Percentiles rank a stretch among this genome's conserved stretches.
These are phyloP conservation scores for Diaporthe sp. DNA, from an alignment of 2,329 filamentous ascomycete species.

Conservation along the genomic window DNA sequence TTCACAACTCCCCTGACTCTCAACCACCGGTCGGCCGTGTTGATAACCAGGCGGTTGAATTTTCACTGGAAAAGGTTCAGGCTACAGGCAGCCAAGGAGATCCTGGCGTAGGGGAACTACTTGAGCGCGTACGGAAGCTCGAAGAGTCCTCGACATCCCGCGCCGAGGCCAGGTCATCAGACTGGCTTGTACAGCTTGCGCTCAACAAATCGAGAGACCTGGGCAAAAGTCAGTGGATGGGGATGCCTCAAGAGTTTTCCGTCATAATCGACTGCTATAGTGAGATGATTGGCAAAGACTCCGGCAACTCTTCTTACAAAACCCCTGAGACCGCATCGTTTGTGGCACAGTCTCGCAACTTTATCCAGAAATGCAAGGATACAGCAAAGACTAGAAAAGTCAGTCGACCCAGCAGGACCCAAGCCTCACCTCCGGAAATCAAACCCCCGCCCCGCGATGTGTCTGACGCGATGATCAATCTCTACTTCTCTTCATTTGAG, in stretches of 20 bases:
- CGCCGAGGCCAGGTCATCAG: not conserved
- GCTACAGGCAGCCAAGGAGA: not conserved
- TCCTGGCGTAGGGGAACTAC: not conserved
- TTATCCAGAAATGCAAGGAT: conserved; percentile 53
- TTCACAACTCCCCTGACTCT: too few relatives aligned
- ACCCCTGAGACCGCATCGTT: conserved; percentile 45
- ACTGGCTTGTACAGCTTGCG: conserved; percentile 43
- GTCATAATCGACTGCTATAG: conserved; percentile 49
- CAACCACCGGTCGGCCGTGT: not conserved
- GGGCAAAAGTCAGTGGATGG: conserved; percentile 52
- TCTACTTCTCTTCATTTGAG: conserved; percentile 67
- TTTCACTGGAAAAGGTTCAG: too few relatives aligned
- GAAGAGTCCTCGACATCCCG: not conserved
- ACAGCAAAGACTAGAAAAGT: conserved; percentile 51
- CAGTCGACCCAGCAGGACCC: conserved; percentile 51
- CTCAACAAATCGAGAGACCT: conserved; percentile 54
- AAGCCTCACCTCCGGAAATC: conserved; percentile 43
- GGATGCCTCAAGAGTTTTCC: conserved; percentile 49
- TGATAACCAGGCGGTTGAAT: not conserved
- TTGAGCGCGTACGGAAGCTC: not conserved
- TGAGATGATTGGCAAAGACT: conserved; percentile 44
- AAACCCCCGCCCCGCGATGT: conserved; percentile 48
- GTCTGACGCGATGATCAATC: conserved; percentile 56
- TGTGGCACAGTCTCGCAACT: conserved; percentile 46
- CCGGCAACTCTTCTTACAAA: conserved; percentile 42